These are phyloP conservation scores for Ophiostoma ips DNA, from an alignment of 2,329 filamentous ascomycete genomes.

Conservation along the genomic window DNA sequence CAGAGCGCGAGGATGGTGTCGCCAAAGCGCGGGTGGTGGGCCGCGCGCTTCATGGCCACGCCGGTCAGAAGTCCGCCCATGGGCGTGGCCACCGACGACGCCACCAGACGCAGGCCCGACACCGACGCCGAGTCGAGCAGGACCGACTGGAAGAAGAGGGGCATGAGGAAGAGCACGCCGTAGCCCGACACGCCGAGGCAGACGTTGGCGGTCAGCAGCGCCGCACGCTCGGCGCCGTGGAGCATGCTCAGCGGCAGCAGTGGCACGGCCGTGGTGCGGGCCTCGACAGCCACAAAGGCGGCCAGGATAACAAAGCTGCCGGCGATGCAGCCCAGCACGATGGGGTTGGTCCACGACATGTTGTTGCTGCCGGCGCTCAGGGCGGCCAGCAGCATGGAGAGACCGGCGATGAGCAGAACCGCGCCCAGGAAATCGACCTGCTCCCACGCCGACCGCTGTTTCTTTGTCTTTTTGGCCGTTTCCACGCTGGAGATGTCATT, in stretches of 20 bases:
- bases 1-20: conserved; percentile 37
- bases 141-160: conserved; percentile 56
- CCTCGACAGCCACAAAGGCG: conserved; percentile 34
- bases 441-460: conserved; percentile 26
- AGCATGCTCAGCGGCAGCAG: conserved; percentile 44
- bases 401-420: conserved; percentile 39
- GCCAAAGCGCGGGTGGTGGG: background rate
- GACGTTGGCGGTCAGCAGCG: conserved; percentile 44
- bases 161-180: conserved; percentile 54
- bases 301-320: conserved; percentile 29
- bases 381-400: conserved; percentile 43
- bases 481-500: conserved; percentile 17
- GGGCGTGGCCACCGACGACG: conserved; percentile 47
- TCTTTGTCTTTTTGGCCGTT: conserved; percentile 1
- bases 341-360: conserved; percentile 35
- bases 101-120: conserved; percentile 49
- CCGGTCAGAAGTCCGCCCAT: conserved; percentile 42
- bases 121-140: conserved; percentile 48
- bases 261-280: conserved; percentile 34
- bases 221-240: conserved; percentile 36
- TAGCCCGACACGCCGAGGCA: conserved; percentile 48
- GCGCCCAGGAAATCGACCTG: conserved; percentile 46
- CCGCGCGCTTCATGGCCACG: conserved; percentile 38
- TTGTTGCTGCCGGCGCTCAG: conserved; percentile 43
- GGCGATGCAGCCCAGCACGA: conserved; percentile 31